Percentiles rank a stretch among this genome's conserved stretches.
Evolutionary conservation across 352 stramenopile genomes (phyloP).

Genomic region (Globisporangium spinosum): DNA sequence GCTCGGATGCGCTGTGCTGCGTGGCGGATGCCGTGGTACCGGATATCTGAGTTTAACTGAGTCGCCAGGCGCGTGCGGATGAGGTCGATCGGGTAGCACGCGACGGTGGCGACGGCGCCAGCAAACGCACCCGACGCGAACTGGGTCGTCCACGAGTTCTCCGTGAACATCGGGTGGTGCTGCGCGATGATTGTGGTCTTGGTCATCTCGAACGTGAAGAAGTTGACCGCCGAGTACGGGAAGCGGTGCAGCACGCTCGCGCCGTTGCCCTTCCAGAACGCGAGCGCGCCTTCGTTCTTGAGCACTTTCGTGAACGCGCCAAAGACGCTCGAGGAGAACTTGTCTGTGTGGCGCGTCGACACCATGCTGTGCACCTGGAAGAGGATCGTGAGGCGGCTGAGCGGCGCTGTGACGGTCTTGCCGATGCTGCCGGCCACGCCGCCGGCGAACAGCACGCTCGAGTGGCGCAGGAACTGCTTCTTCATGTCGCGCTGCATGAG

Average conservation of each 20-base stretch:
- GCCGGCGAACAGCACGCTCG: conserved; percentile 81
- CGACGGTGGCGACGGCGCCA: conserved; percentile 73
- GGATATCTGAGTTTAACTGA: conserved; percentile 88
- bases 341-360: conserved; percentile 79
- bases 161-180: conserved; percentile 61
- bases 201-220: conserved; percentile 94
- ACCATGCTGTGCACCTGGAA: conserved; percentile 97
- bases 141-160: conserved; percentile 71
- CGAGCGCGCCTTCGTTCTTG: conserved; percentile 88
- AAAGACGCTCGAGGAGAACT: conserved; percentile 67
- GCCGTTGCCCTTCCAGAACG: conserved; percentile 96
- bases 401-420: conserved; percentile 94
- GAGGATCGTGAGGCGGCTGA: conserved; percentile 94
- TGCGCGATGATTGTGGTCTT: conserved; percentile 71
- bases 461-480: conserved; percentile 74
- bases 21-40: conserved; percentile 90
- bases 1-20: conserved; percentile 91
- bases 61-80: conserved; percentile 93
- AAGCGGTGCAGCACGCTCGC: conserved; percentile 95
- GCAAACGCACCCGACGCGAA: conserved; percentile 71
- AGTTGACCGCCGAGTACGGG: conserved; percentile 96
- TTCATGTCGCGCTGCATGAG: conserved; percentile 63
- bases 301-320: conserved; percentile 90
- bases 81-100: conserved; percentile 96
- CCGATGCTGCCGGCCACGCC: conserved; percentile 93